Evolutionary conservation across 106 monocot species (phyloP).

Genomic region (Acorus gramineus): DNA sequence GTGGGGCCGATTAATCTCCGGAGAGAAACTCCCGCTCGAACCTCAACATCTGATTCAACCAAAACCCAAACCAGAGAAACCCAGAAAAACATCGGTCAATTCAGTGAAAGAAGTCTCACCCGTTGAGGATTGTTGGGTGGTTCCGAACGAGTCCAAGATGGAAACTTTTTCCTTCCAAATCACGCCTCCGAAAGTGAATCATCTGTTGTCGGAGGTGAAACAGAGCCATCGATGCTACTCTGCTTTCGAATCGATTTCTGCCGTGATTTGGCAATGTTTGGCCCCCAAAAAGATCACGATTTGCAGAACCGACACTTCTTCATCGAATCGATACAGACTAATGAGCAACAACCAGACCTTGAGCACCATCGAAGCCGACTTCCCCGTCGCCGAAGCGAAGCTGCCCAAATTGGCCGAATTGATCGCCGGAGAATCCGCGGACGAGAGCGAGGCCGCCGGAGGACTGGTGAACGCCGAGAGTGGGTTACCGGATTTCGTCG

Average conservation of each 20-base stretch:
- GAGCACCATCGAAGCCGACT: conserved; percentile 16
- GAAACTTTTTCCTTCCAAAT: conserved; percentile 41
- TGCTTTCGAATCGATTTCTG: conserved; percentile 46
- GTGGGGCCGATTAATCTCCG: conserved; percentile 34
- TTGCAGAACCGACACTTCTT: conserved; percentile 19
- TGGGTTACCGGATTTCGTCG: conserved; percentile 27
- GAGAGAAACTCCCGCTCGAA: conserved; percentile 2
- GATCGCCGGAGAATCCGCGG: conserved; percentile 13
- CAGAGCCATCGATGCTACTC: neutral
- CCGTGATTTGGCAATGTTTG: conserved; percentile 53
- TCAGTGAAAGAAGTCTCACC: conserved; percentile 23
- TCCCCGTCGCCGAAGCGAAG: conserved; percentile 18
- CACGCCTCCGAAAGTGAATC: conserved; percentile 20
- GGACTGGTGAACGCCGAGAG: conserved; percentile 18
- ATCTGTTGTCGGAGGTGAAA: conserved; percentile 10
- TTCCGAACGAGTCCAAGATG: conserved; percentile 31
- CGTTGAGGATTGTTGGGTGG: conserved; percentile 45
- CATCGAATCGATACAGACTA: neutral
- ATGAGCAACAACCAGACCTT: conserved; percentile 38
- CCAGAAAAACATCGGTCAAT: neutral
- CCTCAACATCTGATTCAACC: neutral
- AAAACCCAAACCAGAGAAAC: conserved; percentile 1
- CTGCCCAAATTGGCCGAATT: conserved; percentile 49
- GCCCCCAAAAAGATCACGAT: conserved; percentile 51
- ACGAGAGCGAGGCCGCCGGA: conserved; percentile 28